Percentiles rank a stretch among this genome's conserved stretches.
Conservation (phyloP, 2,329 filamentous ascomycete species). For the Aspergillaceae sp. region DNA sequence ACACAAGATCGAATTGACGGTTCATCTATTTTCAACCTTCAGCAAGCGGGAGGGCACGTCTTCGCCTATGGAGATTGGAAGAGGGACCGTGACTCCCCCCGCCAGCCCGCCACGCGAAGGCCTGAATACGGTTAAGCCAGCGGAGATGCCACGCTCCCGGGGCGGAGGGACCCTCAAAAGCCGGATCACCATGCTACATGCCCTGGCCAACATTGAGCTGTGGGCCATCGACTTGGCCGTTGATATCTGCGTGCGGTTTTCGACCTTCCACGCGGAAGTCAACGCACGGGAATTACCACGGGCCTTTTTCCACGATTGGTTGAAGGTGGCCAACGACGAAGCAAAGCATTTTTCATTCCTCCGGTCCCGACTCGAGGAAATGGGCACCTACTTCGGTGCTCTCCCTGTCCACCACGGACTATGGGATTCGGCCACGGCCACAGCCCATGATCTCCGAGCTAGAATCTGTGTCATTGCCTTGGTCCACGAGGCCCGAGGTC, state of each 20-base stretch:
- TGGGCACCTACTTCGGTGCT: conserved; percentile 39
- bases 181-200: conserved; percentile 40
- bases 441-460: conserved; percentile 38
- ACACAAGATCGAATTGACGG: conserved; percentile 41
- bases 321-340: conserved; percentile 42
- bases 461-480: conserved; percentile 41
- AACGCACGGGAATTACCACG: conserved; percentile 28
- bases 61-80: conserved; percentile 36
- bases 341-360: conserved; percentile 43
- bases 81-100: conserved; percentile 29
- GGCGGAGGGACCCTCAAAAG: conserved; percentile 39
- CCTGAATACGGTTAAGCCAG: conserved; percentile 31
- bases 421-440: conserved; percentile 38
- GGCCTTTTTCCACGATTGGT: conserved; percentile 42
- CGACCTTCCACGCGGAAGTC: conserved; percentile 33
- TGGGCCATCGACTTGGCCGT: conserved; percentile 44
- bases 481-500: conserved; percentile 41
- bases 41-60: conserved; percentile 30
- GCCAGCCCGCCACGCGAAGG: conserved; percentile 36
- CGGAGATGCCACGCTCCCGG: conserved; percentile 34
- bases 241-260: conserved; percentile 41
- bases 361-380: conserved; percentile 37
- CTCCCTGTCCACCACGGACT: conserved; percentile 40
- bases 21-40: conserved; percentile 37
- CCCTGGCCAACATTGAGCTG: conserved; percentile 42